Percentiles rank a stretch among this genome's conserved stretches.
Conservation (phyloP, 2,329 filamentous ascomycete species). For the Paracoccidioides brasiliensis region DNA sequence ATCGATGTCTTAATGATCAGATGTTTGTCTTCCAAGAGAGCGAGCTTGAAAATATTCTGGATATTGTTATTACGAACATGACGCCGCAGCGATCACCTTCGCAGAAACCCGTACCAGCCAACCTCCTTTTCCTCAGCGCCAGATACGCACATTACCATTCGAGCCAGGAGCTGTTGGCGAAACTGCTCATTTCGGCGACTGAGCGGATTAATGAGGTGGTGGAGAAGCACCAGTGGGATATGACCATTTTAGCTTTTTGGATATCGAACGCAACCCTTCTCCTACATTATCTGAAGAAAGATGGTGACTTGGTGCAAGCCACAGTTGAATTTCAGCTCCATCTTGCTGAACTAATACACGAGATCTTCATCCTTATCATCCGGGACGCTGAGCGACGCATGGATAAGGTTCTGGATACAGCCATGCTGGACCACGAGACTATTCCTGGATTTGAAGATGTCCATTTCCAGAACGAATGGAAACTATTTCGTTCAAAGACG, state of each 20-base stretch:
- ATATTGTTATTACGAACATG: slow-evolving; percentile 97
- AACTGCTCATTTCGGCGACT: slow-evolving; percentile 73
- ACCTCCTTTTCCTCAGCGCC: slow-evolving; percentile 90
- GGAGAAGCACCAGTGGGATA: slow-evolving; percentile 95
- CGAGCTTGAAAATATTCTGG: slow-evolving; percentile 80
- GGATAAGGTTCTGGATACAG: slow-evolving; percentile 85
- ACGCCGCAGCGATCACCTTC: slow-evolving; percentile 86
- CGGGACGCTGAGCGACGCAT: slow-evolving; percentile 88
- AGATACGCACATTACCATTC: slow-evolving; percentile 95
- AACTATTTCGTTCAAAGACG: slow-evolving; percentile 82
- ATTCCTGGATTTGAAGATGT: slow-evolving; percentile 96
- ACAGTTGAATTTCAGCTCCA: slow-evolving; percentile 86
- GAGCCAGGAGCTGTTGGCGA: slow-evolving; percentile 67
- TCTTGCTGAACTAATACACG: slow-evolving; percentile 86
- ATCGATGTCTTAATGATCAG: slow-evolving; percentile 84
- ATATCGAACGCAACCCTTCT: slow-evolving; percentile 91
- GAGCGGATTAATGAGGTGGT: slow-evolving; percentile 95
- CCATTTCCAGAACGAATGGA: slow-evolving; percentile 97
- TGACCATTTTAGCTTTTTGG: slow-evolving; percentile 98
- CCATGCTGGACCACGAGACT: slow-evolving; percentile 95
- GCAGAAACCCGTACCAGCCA: slow-evolving; percentile 96
- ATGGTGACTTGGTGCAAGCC: slow-evolving; percentile 62
- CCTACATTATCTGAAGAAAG: slow-evolving; percentile 95
- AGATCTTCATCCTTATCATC: slow-evolving; percentile 97
- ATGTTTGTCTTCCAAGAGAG: slow-evolving; percentile 99